Evolutionary conservation across 768 basidiomycete genomes (phyloP).

Genomic region (Tricholoma hemisulphureum): DNA sequence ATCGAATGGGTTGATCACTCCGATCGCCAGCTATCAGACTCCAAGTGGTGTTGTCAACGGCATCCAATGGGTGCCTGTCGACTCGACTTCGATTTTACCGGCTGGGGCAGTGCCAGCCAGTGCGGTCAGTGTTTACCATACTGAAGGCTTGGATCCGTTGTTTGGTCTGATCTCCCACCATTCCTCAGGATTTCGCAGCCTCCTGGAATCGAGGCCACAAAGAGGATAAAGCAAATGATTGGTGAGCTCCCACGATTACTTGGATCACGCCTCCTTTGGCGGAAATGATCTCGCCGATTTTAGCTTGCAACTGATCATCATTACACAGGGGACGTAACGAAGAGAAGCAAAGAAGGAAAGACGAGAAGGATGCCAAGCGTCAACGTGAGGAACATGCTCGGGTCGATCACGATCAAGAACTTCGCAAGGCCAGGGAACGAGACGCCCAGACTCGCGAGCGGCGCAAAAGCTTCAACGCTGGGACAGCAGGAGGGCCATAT

Average conservation of each 20-base stretch:
- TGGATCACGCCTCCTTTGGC: background rate
- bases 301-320: slow-evolving; percentile 5
- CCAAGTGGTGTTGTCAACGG: slow-evolving; percentile 65
- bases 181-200: slow-evolving; percentile 58
- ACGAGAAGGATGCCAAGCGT: slow-evolving; percentile 45
- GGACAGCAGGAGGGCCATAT: slow-evolving; percentile 30
- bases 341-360: slow-evolving; percentile 43
- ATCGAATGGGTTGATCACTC: slow-evolving; percentile 19
- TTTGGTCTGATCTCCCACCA: slow-evolving; percentile 6
- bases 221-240: slow-evolving; percentile 42
- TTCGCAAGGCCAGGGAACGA: slow-evolving; percentile 55
- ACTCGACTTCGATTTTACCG: slow-evolving; percentile 61
- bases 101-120: slow-evolving; percentile 58
- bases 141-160: slow-evolving; percentile 8
- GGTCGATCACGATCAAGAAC: slow-evolving; percentile 50
- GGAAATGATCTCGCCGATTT: slow-evolving; percentile 2
- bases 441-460: slow-evolving; percentile 52
- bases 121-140: slow-evolving; percentile 37
- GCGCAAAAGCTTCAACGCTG: slow-evolving; percentile 52
- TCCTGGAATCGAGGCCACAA: slow-evolving; percentile 50
- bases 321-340: slow-evolving; percentile 45
- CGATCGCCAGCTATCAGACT: slow-evolving; percentile 63
- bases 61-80: slow-evolving; percentile 68
- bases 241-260: slow-evolving; percentile 33
- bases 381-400: slow-evolving; percentile 47